Base-by-base conservation (phyloP, 805 yeast genomes). In the Candida gorgasii region DNA sequence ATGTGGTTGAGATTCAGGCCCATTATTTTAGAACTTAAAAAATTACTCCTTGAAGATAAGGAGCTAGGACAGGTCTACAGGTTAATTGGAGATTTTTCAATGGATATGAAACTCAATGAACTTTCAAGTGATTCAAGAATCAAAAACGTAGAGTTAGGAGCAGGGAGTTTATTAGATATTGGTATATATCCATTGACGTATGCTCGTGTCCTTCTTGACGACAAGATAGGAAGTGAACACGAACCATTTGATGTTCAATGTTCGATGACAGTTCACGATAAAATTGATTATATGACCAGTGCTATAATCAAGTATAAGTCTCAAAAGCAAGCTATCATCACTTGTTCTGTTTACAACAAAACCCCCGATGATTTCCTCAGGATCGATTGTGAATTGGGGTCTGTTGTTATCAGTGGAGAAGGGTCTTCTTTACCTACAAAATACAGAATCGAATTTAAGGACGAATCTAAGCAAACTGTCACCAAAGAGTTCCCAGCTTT, bases 1-100 rank as follows among this genome's bases (percentile, higher is more conserved):
- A 69, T 75, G 44, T 77, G 82, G 82, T 69, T 79, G 8, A 61
- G 78, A 32, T 75, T 71, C 47, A 73, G 74, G 62, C 84, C 84
- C 2, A 43, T 73, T 3, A 51, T 69, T n/a, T 4, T 35, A 2
- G 46, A 51, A n/a, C 56, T 73, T 37, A 52, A 66, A 40, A 46
- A 63, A 32, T 53, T 62, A 42, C 42, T 77, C 13, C 67, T 62
- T 47, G 61, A 65, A 17, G 69, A 75, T 15, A 63, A 65, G 43
- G 45, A 61, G 13, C 39, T 78, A 27, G 84, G 84, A 5, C 69
- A 69, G n/a, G 55, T 77, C 14, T 58, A 62, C 48, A 60, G 79
- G 26, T 55, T 78, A 22, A 47, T 49, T 44, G 62, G 67, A n/a
- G 79, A 78, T 49, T 70, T 71, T 50, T 11, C 28, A 11, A 24